Conservation (phyloP, 192 early-diverging fungal genomes). For the Phycomyces blakesleeanus region DNA sequence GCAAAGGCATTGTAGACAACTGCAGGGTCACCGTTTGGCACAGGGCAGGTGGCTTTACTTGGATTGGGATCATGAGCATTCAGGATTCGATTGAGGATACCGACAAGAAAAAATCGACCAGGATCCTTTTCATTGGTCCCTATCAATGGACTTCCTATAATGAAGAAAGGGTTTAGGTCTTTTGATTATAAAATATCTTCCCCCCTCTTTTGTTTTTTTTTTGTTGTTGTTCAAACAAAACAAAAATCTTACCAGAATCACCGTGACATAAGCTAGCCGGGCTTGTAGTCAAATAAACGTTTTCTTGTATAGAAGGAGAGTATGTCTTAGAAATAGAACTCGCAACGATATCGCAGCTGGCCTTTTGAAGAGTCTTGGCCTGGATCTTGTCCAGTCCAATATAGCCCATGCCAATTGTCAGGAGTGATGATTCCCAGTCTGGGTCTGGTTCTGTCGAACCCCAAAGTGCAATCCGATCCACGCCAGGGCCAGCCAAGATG, state of each 20-base stretch:
- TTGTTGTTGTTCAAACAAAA: too few relatives aligned
- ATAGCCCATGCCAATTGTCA: slow-evolving; percentile 17
- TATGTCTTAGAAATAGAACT: background rate
- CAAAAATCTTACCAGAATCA: slow-evolving; percentile 15
- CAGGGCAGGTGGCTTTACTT: slow-evolving; percentile 1
- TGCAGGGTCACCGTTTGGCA: slow-evolving; percentile 4
- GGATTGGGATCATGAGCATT: slow-evolving; percentile 19
- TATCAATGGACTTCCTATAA: slow-evolving; percentile 14
- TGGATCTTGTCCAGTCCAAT: background rate
- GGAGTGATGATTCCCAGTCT: background rate
- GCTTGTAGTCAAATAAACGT: background rate
- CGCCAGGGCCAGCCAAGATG: background rate
- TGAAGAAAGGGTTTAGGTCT: background rate
- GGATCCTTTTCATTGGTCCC: background rate
- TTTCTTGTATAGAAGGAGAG: background rate
- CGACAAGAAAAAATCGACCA: background rate
- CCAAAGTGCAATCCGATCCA: background rate
- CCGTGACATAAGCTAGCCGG: slow-evolving; percentile 12
- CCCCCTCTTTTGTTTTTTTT: background rate
- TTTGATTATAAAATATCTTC: background rate
- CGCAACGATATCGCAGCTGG: slow-evolving; percentile 5
- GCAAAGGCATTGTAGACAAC: slow-evolving; percentile 3
- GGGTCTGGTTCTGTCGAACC: background rate
- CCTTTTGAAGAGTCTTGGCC: slow-evolving; percentile 1
- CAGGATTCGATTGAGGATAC: slow-evolving; percentile 14